Evolutionary conservation across 805 yeast species (phyloP).

Genomic region (Pichia phayaonensis): DNA sequence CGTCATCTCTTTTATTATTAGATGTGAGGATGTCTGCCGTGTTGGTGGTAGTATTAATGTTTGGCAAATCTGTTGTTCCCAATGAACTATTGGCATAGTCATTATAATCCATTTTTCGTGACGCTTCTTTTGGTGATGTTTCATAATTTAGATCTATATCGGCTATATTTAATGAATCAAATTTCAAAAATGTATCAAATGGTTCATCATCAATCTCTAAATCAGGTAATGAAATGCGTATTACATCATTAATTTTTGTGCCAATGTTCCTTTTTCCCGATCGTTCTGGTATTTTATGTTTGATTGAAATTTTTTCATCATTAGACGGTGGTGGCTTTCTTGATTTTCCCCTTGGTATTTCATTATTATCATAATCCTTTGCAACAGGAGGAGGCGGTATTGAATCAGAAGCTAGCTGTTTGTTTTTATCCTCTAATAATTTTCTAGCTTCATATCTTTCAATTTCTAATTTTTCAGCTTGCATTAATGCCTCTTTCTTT

Average conservation of each 20-base stretch:
- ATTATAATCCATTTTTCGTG: background rate
- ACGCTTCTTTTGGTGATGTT: background rate
- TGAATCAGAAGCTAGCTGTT: no score
- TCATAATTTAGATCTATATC: background rate
- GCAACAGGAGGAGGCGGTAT: slow-evolving; percentile 16
- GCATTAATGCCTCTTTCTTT: slow-evolving; percentile 4
- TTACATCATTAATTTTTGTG: background rate
- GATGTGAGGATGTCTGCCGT: background rate
- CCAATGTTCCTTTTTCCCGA: background rate
- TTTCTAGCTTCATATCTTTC: slow-evolving; percentile 1
- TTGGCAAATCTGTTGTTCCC: background rate
- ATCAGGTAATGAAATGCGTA: slow-evolving; percentile 7
- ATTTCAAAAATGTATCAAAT: slow-evolving; percentile 1
- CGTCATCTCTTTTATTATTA: background rate
- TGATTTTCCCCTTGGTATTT: slow-evolving; percentile 4
- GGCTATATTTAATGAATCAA: background rate
- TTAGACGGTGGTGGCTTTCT: slow-evolving; percentile 9
- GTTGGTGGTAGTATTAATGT: background rate
- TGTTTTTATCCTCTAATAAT: background rate
- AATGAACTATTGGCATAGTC: background rate
- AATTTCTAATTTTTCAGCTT: slow-evolving; percentile 1
- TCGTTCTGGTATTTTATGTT: background rate
- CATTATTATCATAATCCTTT: slow-evolving; percentile 8
- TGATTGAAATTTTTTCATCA: background rate
- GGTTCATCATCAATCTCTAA: background rate